phyloP scores from a whole-genome alignment of 306 rosid genomes.

The Lathyrus oleraceus region DNA sequence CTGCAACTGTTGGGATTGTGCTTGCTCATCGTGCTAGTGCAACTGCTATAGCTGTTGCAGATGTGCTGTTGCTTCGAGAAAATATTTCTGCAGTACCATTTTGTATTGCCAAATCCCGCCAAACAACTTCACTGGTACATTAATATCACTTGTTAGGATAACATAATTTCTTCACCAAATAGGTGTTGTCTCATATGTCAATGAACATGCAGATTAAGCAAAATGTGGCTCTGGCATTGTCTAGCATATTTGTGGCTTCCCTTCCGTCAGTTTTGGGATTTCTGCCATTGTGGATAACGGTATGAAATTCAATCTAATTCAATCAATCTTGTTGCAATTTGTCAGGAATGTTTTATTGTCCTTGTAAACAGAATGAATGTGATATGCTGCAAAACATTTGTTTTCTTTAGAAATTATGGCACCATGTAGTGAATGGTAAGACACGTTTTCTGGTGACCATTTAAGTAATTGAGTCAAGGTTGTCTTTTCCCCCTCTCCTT shows the following conservation, averaged over 20 bases:
- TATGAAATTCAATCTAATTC: conserved; percentile 46
- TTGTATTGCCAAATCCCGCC: conserved; percentile 94
- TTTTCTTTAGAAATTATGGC: conserved; percentile 19
- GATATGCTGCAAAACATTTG: conserved; percentile 10
- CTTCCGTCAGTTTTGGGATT: conserved; percentile 95
- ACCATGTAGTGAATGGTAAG: not conserved
- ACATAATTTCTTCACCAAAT: conserved; percentile 24
- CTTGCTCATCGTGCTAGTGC: conserved; percentile 98
- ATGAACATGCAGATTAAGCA: conserved; percentile 77
- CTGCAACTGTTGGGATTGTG: conserved; percentile 94
- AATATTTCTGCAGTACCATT: conserved; percentile 89
- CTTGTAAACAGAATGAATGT: conserved; percentile 5
- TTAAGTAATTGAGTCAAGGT: not conserved
- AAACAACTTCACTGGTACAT: conserved; percentile 86
- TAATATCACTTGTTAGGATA: conserved; percentile 3
- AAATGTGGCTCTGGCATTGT: conserved; percentile 85
- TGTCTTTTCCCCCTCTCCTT: not conserved
- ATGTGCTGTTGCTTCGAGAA: conserved; percentile 78
- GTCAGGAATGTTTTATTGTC: conserved; percentile 11
- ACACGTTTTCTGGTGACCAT: conserved; percentile 7
- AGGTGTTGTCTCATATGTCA: conserved; percentile 20
- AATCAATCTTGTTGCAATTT: conserved; percentile 5
- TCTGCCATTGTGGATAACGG: conserved; percentile 95
- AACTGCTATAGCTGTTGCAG: conserved; percentile 95
- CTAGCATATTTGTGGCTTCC: conserved; percentile 75